Percentiles rank a stretch among this genome's conserved stretches.
phyloP scores from a whole-genome alignment of 306 rosid genomes.

The Casuarina equisetifolia region DNA sequence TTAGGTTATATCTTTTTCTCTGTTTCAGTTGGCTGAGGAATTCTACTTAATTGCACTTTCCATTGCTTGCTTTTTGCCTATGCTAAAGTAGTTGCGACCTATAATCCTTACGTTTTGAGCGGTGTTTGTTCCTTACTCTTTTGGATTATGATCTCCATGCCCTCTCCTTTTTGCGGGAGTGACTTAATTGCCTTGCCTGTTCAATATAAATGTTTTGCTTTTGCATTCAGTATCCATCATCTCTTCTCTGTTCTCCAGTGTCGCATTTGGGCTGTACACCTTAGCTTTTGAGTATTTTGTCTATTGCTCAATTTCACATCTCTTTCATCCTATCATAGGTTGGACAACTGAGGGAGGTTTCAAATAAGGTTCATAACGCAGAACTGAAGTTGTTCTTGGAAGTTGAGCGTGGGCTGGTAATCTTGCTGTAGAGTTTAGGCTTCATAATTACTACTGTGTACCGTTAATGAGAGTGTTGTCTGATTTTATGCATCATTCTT shows the following conservation, averaged over 20 bases:
- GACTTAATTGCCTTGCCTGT: background rate
- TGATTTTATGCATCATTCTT: constrained; percentile 31
- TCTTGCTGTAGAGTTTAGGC: constrained; percentile 17
- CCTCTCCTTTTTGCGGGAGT: background rate
- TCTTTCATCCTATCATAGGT: constrained; percentile 45
- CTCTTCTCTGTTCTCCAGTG: background rate
- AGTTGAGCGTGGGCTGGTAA: constrained; percentile 74
- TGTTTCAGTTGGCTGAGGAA: constrained; percentile 1
- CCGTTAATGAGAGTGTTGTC: constrained; percentile 2
- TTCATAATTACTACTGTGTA: constrained; percentile 16
- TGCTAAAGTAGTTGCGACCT: background rate
- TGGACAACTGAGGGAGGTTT: constrained; percentile 76
- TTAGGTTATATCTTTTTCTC: constrained; percentile 1
- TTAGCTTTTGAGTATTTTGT: background rate
- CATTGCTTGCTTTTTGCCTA: background rate
- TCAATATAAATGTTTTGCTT: background rate
- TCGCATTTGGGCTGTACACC: background rate
- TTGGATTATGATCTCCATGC: background rate
- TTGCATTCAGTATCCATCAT: background rate
- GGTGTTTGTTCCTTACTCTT: background rate
- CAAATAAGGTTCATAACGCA: constrained; percentile 66
- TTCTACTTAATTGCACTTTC: background rate
- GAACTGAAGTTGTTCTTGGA: constrained; percentile 78
- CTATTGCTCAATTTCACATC: constrained; percentile 10
- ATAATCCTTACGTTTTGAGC: background rate